Evolutionary conservation across 2,329 filamentous ascomycete genomes (phyloP), one percentile per base, ranked within the genome.

Genomic region (Dactylellina sp.): DNA sequence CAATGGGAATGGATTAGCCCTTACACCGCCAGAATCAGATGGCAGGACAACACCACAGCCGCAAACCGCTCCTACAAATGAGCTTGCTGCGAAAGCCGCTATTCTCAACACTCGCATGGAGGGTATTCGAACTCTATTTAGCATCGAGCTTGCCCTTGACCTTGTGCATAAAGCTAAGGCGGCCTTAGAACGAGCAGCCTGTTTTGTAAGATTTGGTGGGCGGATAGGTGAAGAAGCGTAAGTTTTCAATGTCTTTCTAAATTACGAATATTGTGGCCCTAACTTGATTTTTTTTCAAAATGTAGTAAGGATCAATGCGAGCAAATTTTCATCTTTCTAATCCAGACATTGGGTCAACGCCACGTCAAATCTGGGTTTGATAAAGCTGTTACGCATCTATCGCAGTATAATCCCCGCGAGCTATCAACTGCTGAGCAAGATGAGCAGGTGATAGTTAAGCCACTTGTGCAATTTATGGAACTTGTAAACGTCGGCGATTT

Each of bases 401-500:
- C 93, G 0, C 88, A 89, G 64, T 99, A 99, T 82, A 94, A 96
- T 78, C 93, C 95, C 42, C 89, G 93, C 14, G 90, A 96, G 76
- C 89, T 91, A 32, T 90, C 84, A 78, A 88, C 91, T 76, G 88
- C 90, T 76, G 87, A 87, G 78, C 85, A 89, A 76, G 84, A 87
- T 35, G 65, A 70, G 22, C 57, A 72, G 18, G 62, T 71, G 11
- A 91, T 91, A 0, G 93, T 97, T 6, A 92, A 93, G 62, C 95
- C 95, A 1, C 86, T 99, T 2, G 93, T 97, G 49, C 97, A 92
- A 0, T 99, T 99, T 79, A 88, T 99, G 75, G 95, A 99, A 82
- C 87, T 99, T 25, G 95, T 99, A 80, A 99, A 99, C 80, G 94
- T 99, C 0, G 95, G 95, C 70, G 95, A 99, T 80, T 85, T 99